Evolutionary conservation across 352 stramenopile species (phyloP).

Genomic region (Phytophthora sojae): DNA sequence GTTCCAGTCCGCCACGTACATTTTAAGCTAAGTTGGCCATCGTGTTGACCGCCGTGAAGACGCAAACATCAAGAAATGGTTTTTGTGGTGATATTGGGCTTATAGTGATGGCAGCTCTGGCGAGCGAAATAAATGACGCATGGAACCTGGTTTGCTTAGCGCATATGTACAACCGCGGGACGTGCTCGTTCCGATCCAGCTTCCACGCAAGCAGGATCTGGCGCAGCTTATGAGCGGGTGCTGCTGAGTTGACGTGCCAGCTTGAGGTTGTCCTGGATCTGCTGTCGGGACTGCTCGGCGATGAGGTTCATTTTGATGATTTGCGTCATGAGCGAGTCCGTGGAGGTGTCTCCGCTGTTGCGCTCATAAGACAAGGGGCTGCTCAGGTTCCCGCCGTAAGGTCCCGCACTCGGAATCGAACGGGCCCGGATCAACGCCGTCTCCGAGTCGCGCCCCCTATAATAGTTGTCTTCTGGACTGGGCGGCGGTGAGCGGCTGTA

Average conservation of each 20-base stretch:
- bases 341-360: conserved; percentile 29
- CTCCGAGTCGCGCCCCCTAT: conserved; percentile 38
- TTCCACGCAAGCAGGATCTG: conserved; percentile 36
- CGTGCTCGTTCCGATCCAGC: conserved; percentile 38
- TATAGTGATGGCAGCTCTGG: conserved; percentile 31
- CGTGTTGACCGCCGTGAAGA: conserved; percentile 17
- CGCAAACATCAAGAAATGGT: conserved; percentile 5
- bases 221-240: conserved; percentile 23
- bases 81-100: conserved; percentile 32
- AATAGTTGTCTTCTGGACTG: conserved; percentile 24
- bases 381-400: conserved; percentile 26
- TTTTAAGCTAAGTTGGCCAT: conserved; percentile 23
- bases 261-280: conserved; percentile 70
- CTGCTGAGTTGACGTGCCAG: conserved; percentile 52
- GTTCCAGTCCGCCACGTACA: conserved; percentile 45
- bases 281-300: conserved; percentile 67
- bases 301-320: conserved; percentile 85
- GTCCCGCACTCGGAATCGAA: conserved; percentile 6
- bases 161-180: conserved; percentile 33
- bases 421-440: conserved; percentile 27
- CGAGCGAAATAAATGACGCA: conserved; percentile 41
- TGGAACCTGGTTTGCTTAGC: conserved; percentile 20
- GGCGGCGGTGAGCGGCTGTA: conserved; percentile 20
- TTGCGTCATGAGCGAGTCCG: conserved; percentile 68
- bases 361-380: conserved; percentile 17